Conservation (phyloP, 768 basidiomycete species). For the Leccinellum luteum region DNA sequence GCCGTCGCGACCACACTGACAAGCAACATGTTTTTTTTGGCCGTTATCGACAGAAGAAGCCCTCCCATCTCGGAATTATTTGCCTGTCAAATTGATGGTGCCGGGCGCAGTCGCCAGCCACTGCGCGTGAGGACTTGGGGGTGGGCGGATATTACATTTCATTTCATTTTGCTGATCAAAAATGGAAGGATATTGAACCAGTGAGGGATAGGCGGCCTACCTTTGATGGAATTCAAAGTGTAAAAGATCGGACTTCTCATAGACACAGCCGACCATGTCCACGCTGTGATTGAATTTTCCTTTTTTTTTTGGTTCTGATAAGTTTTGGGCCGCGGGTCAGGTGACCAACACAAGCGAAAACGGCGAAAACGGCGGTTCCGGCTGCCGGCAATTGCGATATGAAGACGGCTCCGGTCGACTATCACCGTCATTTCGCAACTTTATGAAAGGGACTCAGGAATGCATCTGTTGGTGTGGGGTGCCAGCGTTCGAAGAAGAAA, state of each 20-base stretch:
- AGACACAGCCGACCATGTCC: background rate
- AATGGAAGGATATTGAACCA: background rate
- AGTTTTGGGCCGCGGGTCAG: background rate
- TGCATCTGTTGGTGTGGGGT: background rate
- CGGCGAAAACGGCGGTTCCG: conserved; percentile 4
- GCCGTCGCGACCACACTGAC: background rate
- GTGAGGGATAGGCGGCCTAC: background rate
- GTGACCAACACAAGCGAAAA: background rate
- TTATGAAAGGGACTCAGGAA: background rate
- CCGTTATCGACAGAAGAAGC: background rate
- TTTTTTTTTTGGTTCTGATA: background rate
- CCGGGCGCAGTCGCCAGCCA: background rate
- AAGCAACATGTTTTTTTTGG: background rate
- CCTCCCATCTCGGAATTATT: background rate
- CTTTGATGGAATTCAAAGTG: background rate
- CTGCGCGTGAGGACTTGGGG: background rate
- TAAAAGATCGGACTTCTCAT: background rate
- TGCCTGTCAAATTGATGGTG: background rate
- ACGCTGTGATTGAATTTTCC: background rate
- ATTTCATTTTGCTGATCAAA: background rate
- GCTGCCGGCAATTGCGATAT: conserved; percentile 6
- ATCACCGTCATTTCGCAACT: background rate
- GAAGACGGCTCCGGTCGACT: conserved; percentile 13
- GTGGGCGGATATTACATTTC: background rate
- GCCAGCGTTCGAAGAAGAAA: background rate